These are phyloP conservation scores for Wickerhamiella bombiphila DNA, from an alignment of 805 yeast genomes.

Conservation along the genomic window DNA sequence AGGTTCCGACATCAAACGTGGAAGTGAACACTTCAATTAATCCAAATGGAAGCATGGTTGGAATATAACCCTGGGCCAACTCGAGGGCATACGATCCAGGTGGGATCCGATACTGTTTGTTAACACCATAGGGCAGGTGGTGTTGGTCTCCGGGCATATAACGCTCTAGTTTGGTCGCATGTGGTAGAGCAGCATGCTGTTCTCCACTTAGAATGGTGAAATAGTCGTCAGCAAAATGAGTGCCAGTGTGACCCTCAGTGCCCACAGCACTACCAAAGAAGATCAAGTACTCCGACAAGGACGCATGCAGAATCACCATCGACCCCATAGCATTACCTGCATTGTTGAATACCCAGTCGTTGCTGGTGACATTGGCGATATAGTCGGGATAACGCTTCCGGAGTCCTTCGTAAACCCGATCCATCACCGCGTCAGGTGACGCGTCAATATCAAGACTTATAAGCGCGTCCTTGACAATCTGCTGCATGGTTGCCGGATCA, in stretches of 20 bases:
- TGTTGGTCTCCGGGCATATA: conserved; percentile 81
- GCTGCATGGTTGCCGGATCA: conserved; percentile 47
- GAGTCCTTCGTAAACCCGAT: conserved; percentile 32
- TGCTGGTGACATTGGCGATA: conserved; percentile 55
- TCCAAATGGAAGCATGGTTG: conserved; percentile 95
- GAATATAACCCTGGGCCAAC: conserved; percentile 97
- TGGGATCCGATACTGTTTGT: conserved; percentile 80
- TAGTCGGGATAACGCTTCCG: conserved; percentile 54
- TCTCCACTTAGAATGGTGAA: conserved; percentile 78
- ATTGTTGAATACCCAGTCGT: conserved; percentile 91
- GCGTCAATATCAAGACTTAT: conserved; percentile 36
- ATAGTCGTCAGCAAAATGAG: conserved; percentile 95
- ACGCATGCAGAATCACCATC: conserved; percentile 90
- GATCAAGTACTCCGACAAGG: conserved; percentile 81
- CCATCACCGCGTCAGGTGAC: conserved; percentile 15
- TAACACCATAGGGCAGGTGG: conserved; percentile 54
- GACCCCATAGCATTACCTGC: conserved; percentile 97
- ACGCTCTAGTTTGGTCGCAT: conserved; percentile 48
- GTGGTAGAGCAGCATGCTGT: conserved; percentile 58
- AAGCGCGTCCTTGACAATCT: conserved; percentile 41
- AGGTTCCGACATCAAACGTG: conserved; percentile 62
- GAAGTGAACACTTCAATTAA: conserved; percentile 64
- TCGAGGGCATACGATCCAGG: conserved; percentile 77
- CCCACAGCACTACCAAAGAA: conserved; percentile 89
- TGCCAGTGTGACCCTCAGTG: conserved; percentile 92